Conservation (phyloP, 1,284 basidiomycete species). For the Athelia psychrophila region DNA sequence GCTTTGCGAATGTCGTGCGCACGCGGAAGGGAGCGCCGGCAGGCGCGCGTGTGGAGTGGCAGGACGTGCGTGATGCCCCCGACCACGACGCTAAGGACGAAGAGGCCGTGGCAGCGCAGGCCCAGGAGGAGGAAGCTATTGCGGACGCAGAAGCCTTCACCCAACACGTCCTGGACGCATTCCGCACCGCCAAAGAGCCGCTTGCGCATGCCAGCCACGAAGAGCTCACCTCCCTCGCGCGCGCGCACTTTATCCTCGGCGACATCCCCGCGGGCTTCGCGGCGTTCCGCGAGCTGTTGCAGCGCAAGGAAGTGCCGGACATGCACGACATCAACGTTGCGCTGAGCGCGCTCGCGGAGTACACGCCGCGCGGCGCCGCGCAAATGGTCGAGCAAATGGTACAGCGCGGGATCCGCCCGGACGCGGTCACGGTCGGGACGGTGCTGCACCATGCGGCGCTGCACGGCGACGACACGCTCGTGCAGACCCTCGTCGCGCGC, state of each 20-base stretch:
- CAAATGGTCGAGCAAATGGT: constrained; percentile 48
- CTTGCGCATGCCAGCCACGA: constrained; percentile 45
- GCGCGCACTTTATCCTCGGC: constrained; percentile 60
- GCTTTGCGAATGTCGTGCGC: constrained; percentile 37
- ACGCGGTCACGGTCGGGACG: constrained; percentile 54
- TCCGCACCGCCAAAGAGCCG: constrained; percentile 39
- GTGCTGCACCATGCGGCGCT: constrained; percentile 53
- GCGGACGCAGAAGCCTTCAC: constrained; percentile 31
- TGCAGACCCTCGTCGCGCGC: constrained; percentile 37
- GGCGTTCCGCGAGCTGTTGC: constrained; percentile 43
- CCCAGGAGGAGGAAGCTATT: constrained; percentile 2
- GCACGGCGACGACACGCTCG: constrained; percentile 42
- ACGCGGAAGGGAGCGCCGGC: background rate
- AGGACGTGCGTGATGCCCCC: too few relatives aligned
- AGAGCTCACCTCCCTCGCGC: constrained; percentile 56
- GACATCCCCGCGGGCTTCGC: constrained; percentile 42
- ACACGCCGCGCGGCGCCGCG: constrained; percentile 43
- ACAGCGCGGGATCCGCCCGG: constrained; percentile 42
- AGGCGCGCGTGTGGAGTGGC: background rate
- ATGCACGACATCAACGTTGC: constrained; percentile 61
- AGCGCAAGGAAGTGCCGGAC: constrained; percentile 54
- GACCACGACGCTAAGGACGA: too few relatives aligned
- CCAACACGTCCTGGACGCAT: constrained; percentile 43
- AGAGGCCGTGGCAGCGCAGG: constrained; percentile 4
- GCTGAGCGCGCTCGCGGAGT: constrained; percentile 49